Conservation (phyloP, 2,329 filamentous ascomycete genomes). For the Diplodia sapinea region DNA sequence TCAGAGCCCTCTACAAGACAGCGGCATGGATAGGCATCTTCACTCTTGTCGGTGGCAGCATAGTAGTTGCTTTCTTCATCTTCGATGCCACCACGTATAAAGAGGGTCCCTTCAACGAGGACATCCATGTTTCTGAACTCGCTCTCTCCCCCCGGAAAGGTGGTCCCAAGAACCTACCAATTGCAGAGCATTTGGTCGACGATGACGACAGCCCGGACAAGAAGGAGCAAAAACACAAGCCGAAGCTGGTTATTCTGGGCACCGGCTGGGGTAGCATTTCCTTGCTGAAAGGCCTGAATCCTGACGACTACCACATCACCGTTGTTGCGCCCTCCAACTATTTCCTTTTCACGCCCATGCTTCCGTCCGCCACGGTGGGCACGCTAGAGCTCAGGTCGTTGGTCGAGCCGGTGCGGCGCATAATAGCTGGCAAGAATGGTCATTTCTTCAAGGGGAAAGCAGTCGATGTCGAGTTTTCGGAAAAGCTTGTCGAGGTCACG, state of each 20-base stretch:
- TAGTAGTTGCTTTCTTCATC: slow-evolving; percentile 83
- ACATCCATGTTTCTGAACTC: slow-evolving; percentile 82
- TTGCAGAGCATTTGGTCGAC: slow-evolving; percentile 84
- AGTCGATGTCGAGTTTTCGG: slow-evolving; percentile 87
- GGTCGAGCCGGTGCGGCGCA: slow-evolving; percentile 89
- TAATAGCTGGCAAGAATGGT: slow-evolving; percentile 76
- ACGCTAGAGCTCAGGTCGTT: slow-evolving; percentile 89
- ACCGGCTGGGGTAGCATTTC: slow-evolving; percentile 96
- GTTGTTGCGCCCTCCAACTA: slow-evolving; percentile 95
- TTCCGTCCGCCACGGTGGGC: slow-evolving; percentile 94
- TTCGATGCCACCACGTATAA: slow-evolving; percentile 94
- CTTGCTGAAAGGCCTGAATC: slow-evolving; percentile 84
- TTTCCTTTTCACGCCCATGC: slow-evolving; percentile 97
- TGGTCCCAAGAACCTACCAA: slow-evolving; percentile 93
- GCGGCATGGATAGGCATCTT: slow-evolving; percentile 78
- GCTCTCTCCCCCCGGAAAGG: slow-evolving; percentile 82
- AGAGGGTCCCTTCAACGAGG: slow-evolving; percentile 67
- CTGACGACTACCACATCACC: slow-evolving; percentile 93
- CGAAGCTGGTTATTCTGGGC: slow-evolving; percentile 87
- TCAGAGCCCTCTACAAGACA: slow-evolving; percentile 68
- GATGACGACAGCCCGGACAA: slow-evolving; percentile 81
- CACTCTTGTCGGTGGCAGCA: slow-evolving; percentile 69
- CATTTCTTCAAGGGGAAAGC: slow-evolving; percentile 90
- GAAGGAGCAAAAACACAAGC: slow-evolving; percentile 79
- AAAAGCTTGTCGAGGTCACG: slow-evolving; percentile 87